A percentile compares a stretch with the other conserved stretches of the same genome.
These are phyloP conservation scores for Thalassiosira exigua DNA, from an alignment of 352 stramenopile species.

Conservation along the genomic window DNA sequence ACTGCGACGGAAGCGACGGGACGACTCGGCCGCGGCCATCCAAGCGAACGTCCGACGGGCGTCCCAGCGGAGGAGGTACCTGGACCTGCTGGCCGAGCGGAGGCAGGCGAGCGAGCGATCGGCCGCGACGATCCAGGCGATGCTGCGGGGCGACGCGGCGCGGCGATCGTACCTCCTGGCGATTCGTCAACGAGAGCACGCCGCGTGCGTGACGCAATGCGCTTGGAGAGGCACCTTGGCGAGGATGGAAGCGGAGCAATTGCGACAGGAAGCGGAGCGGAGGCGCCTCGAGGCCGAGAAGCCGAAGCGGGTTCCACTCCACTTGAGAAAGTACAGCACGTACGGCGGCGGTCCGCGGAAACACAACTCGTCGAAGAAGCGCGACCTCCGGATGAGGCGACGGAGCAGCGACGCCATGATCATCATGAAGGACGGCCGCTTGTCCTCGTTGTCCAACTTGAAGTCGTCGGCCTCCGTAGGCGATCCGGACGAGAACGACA, in stretches of 20 bases:
- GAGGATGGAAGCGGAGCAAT: slow-evolving; percentile 9
- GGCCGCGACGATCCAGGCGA: slow-evolving; percentile 41
- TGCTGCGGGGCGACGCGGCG: slow-evolving; percentile 17
- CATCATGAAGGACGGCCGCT: slow-evolving; percentile 12
- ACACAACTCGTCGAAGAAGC: slow-evolving; percentile 6
- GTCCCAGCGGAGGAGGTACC: slow-evolving; percentile 30
- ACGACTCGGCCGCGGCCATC: slow-evolving; percentile 36
- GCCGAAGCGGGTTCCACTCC: slow-evolving; percentile 51
- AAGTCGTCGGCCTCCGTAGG: slow-evolving; percentile 2
- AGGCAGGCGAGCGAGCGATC: slow-evolving; percentile 36
- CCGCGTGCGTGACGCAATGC: slow-evolving; percentile 36
- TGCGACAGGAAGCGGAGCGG: slow-evolving; percentile 20
- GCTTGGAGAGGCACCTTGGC: slow-evolving; percentile 32
- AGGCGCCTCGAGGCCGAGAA: slow-evolving; percentile 27
- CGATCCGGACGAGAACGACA: slow-evolving; percentile 53
- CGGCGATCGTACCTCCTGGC: slow-evolving; percentile 22
- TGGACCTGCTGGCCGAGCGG: slow-evolving; percentile 26
- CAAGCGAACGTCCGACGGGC: slow-evolving; percentile 27
- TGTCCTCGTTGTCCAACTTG: not conserved
- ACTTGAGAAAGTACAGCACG: slow-evolving; percentile 49
- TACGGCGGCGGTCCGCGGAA: slow-evolving; percentile 14
- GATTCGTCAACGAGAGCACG: slow-evolving; percentile 13
- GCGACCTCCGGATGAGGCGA: slow-evolving; percentile 8
- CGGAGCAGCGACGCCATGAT: slow-evolving; percentile 27
- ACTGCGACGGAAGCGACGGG: slow-evolving; percentile 13